Percentiles rank a stretch among this genome's conserved stretches.
Conservation (phyloP, 805 yeast genomes). For the Crinitomyces ghanaensis region DNA sequence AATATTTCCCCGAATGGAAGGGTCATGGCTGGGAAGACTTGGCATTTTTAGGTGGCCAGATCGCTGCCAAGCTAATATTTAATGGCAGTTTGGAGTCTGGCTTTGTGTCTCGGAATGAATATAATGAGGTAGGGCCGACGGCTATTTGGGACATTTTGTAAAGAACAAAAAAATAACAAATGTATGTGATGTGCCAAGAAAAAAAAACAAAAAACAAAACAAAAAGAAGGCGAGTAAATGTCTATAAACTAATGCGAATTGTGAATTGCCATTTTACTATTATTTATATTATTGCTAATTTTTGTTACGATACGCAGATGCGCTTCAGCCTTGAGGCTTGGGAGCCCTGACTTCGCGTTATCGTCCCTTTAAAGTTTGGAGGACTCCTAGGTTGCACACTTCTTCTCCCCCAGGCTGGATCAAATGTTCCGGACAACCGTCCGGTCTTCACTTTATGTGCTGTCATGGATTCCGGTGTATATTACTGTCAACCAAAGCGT, state of each 20-base stretch:
- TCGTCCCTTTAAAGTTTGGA: background rate
- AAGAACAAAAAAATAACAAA: too few species aligned
- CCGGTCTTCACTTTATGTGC: slow-evolving; percentile 23
- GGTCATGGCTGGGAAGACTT: slow-evolving; percentile 63
- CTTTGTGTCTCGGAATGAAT: slow-evolving; percentile 57
- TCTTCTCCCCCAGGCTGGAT: background rate
- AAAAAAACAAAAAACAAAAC: too few species aligned
- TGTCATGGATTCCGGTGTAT: slow-evolving; percentile 74
- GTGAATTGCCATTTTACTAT: too few species aligned
- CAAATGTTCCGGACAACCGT: slow-evolving; percentile 6
- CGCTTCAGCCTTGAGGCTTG: too few species aligned
- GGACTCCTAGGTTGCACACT: slow-evolving; percentile 2
- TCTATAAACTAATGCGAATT: too few species aligned
- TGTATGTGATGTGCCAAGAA: too few species aligned
- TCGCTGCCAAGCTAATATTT: slow-evolving; percentile 76
- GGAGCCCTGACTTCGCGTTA: background rate
- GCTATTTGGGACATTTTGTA: slow-evolving; percentile 56
- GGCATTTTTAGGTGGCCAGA: slow-evolving; percentile 75
- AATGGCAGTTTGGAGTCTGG: slow-evolving; percentile 49
- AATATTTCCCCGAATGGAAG: slow-evolving; percentile 94
- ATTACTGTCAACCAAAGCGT: slow-evolving; percentile 59
- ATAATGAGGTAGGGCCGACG: slow-evolving; percentile 70
- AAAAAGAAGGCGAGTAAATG: too few species aligned
- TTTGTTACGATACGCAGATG: too few species aligned
- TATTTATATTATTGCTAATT: too few species aligned